Conservation (phyloP, 164 flowering plant species). For the Malania oleifera region DNA sequence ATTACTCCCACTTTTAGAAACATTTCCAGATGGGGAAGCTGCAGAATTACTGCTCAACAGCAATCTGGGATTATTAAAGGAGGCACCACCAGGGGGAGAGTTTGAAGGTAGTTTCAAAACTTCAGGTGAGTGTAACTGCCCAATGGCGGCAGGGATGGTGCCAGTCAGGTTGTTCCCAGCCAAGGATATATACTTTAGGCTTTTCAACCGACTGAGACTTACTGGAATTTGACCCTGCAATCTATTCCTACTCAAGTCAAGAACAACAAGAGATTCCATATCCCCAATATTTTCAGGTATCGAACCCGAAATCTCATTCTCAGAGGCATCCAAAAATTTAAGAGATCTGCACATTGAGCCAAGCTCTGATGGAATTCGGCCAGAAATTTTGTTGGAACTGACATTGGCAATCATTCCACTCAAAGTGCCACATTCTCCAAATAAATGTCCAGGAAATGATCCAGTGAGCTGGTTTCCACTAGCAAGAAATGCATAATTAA, state of each 20-base stretch:
- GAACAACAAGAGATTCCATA: slow-evolving; percentile 19
- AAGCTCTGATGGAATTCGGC: slow-evolving; percentile 15
- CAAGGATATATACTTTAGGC: slow-evolving; percentile 23
- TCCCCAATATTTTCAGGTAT: slow-evolving; percentile 22
- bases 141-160: slow-evolving; percentile 19
- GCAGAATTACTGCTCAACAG: slow-evolving; percentile 4
- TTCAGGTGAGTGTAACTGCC: slow-evolving; percentile 18
- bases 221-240: slow-evolving; percentile 26
- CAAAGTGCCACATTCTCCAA: slow-evolving; percentile 12
- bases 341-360: slow-evolving; percentile 22
- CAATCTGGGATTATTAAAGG: slow-evolving; percentile 24
- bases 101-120: slow-evolving; percentile 32
- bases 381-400: slow-evolving; percentile 21
- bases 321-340: slow-evolving; percentile 21
- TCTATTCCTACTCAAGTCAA: slow-evolving; percentile 27
- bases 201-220: slow-evolving; percentile 13
- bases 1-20: neutral
- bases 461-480: slow-evolving; percentile 25
- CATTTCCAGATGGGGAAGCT: slow-evolving; percentile 10
- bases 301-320: slow-evolving; percentile 23
- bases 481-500: slow-evolving; percentile 21
- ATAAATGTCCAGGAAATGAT: slow-evolving; percentile 11
- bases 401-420: slow-evolving; percentile 20
- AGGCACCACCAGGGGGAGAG: slow-evolving; percentile 24
- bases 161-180: slow-evolving; percentile 31